phyloP scores from a whole-genome alignment of 2,329 filamentous ascomycete genomes.

The Epichloe amarillans region DNA sequence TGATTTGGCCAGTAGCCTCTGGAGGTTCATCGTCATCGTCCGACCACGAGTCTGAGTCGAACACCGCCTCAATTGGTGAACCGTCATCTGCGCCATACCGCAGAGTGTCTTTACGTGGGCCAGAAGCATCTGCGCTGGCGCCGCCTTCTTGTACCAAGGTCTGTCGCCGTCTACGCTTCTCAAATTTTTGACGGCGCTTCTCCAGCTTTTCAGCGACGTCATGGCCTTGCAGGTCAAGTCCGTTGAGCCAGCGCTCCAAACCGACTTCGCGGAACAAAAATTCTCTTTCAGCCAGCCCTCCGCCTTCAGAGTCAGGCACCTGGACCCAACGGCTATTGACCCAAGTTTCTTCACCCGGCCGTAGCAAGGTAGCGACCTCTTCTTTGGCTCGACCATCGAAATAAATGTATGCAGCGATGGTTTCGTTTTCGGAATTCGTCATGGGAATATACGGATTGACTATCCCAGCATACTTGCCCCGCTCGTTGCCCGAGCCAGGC shows the following conservation, averaged over 20 bases:
- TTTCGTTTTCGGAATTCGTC: conserved; percentile 89
- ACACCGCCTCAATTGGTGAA: conserved; percentile 56
- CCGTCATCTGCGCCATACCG: conserved; percentile 69
- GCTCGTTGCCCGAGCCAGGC: conserved; percentile 37
- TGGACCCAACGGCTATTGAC: conserved; percentile 98
- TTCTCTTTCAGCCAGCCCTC: conserved; percentile 87
- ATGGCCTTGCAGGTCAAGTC: conserved; percentile 84
- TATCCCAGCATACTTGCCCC: conserved; percentile 34
- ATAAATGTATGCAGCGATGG: conserved; percentile 96
- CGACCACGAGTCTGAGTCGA: conserved; percentile 61
- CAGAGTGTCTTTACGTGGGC: conserved; percentile 43
- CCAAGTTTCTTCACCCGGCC: conserved; percentile 95
- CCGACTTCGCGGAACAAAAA: conserved; percentile 96
- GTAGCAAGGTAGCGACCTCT: conserved; percentile 85
- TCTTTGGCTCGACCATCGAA: conserved; percentile 93
- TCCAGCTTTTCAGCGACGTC: conserved; percentile 84
- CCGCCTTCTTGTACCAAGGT: conserved; percentile 31
- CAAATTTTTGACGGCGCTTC: conserved; percentile 70
- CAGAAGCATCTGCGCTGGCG: conserved; percentile 21
- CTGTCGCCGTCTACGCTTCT: conserved; percentile 52
- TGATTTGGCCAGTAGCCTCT: conserved; percentile 94
- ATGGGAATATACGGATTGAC: conserved; percentile 82
- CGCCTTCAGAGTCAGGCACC: conserved; percentile 78
- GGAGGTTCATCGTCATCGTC: conserved; percentile 78
- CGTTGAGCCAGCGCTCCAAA: conserved; percentile 90